These are phyloP conservation scores for Colletotrichum lentis DNA, from an alignment of 2,329 filamentous ascomycete species.

Conservation along the genomic window DNA sequence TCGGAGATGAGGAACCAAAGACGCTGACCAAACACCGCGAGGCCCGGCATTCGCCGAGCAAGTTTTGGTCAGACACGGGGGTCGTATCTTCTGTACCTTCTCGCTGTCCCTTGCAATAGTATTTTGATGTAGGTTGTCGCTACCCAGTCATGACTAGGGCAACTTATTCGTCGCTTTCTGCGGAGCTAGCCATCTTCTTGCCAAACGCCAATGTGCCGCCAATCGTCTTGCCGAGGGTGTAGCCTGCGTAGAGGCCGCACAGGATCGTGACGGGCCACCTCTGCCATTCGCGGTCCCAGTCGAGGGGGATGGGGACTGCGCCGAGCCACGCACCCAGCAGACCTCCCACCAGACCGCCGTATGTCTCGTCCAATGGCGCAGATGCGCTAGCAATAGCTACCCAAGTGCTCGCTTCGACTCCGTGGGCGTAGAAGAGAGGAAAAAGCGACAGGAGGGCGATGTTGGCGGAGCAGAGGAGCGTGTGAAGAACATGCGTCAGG, in stretches of 20 bases:
- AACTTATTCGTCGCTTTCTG: constrained; percentile 21
- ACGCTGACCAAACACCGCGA: neutral
- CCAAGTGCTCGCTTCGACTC: constrained; percentile 78
- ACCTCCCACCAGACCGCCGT: constrained; percentile 81
- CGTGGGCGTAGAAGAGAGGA: constrained; percentile 85
- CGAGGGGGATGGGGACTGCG: constrained; percentile 91
- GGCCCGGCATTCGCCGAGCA: neutral
- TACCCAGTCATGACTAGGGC: neutral
- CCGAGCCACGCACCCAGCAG: constrained; percentile 89
- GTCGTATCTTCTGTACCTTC: neutral
- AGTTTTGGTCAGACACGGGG: neutral
- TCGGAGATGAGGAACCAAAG: neutral
- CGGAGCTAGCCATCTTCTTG: constrained; percentile 49
- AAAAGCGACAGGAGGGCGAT: constrained; percentile 80
- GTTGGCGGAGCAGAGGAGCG: constrained; percentile 81
- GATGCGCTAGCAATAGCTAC: constrained; percentile 71
- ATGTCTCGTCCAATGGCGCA: constrained; percentile 81
- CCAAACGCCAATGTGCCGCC: constrained; percentile 62
- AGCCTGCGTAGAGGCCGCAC: constrained; percentile 81
- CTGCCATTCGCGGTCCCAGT: constrained; percentile 99
- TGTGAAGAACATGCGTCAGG: constrained; percentile 81
- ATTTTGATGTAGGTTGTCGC: neutral
- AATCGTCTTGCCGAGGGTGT: constrained; percentile 72
- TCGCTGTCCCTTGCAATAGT: neutral
- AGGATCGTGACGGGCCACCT: constrained; percentile 95